phyloP scores from a whole-genome alignment of 148 eudicot genomes.

The Rhododendron ferrugineum region DNA sequence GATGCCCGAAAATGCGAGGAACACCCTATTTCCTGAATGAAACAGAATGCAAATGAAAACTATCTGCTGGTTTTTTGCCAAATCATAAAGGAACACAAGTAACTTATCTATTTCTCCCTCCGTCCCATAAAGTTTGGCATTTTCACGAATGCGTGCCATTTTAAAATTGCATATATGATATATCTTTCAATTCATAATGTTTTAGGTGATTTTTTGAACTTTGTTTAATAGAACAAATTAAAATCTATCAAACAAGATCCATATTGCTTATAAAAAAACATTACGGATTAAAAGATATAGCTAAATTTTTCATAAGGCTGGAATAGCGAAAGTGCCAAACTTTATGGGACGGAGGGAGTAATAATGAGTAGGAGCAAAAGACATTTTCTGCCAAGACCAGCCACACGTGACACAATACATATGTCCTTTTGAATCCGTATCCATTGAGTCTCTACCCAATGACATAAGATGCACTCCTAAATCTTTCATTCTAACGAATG shows the following conservation, averaged over 20 bases:
- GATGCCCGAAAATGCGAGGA: background rate
- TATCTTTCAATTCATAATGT: too few species aligned
- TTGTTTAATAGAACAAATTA: too few species aligned
- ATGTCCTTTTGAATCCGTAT: background rate
- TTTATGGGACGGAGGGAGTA: too few species aligned
- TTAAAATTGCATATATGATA: too few species aligned
- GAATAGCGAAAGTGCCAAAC: too few species aligned
- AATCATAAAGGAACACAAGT: background rate
- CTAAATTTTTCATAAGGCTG: too few species aligned
- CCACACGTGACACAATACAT: background rate
- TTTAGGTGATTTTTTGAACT: too few species aligned
- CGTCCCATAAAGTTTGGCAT: too few species aligned
- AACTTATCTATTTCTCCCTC: background rate
- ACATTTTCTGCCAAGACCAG: background rate
- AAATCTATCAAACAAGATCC: too few species aligned
- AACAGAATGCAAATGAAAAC: background rate
- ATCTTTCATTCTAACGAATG: background rate
- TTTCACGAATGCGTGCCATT: too few species aligned
- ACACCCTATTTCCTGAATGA: background rate
- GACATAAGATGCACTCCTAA: background rate
- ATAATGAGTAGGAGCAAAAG: background rate
- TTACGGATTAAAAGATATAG: too few species aligned
- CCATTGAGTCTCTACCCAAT: background rate
- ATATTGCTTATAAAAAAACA: too few species aligned
- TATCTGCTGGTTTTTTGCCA: background rate